Evolutionary conservation across 1,284 basidiomycete genomes (phyloP).

Genomic region (Ceratobasidium sp.): DNA sequence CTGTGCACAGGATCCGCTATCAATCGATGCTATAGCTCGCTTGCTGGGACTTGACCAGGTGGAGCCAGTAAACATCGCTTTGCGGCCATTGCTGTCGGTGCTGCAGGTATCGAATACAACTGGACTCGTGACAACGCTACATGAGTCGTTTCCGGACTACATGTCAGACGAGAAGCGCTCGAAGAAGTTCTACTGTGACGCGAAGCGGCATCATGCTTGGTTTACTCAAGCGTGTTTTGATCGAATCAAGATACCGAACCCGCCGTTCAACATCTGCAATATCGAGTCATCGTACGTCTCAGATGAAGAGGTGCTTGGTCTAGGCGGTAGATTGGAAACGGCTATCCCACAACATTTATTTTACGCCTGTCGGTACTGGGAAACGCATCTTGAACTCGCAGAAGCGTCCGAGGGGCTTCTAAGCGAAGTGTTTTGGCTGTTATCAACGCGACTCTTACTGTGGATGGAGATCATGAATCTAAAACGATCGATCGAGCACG

Average conservation of each 20-base stretch:
- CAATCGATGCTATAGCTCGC: background rate
- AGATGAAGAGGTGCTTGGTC: background rate
- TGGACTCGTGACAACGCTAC: background rate
- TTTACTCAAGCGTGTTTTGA: too few species aligned
- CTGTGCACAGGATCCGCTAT: slow-evolving; percentile 24
- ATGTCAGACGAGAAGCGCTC: background rate
- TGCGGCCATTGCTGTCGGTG: slow-evolving; percentile 20
- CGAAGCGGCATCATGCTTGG: too few species aligned
- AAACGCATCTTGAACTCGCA: background rate
- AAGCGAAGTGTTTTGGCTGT: background rate
- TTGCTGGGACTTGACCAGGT: background rate
- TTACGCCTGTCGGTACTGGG: background rate
- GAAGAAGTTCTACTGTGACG: background rate
- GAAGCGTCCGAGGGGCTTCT: background rate
- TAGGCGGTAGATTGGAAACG: background rate
- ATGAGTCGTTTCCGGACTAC: slow-evolving; percentile 1
- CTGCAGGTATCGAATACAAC: slow-evolving; percentile 4
- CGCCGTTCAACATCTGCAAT: too few species aligned
- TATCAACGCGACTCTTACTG: background rate
- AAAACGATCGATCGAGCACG: too few species aligned
- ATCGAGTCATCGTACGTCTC: too few species aligned
- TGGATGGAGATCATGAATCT: too few species aligned
- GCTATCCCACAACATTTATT: background rate
- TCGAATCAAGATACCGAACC: too few species aligned
- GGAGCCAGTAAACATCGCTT: background rate